phyloP scores from a whole-genome alignment of 2,329 filamentous ascomycete species.

The Ceratocystis variospora region DNA sequence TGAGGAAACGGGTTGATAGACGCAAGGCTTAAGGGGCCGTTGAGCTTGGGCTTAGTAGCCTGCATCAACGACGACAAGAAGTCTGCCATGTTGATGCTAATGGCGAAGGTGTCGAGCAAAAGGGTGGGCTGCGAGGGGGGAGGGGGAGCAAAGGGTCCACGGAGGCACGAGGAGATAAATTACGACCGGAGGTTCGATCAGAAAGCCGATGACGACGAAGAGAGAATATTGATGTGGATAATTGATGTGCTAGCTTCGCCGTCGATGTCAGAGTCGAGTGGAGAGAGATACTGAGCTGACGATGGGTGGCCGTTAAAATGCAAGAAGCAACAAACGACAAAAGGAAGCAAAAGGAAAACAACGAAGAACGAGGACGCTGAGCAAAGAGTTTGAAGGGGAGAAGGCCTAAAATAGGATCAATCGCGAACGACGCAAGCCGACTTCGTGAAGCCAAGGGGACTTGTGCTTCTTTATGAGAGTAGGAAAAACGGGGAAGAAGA shows the following conservation, averaged over 20 bases:
- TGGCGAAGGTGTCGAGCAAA: neutral
- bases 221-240: neutral
- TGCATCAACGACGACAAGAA: constrained; percentile 28
- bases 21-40: constrained; percentile 31
- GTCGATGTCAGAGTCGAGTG: neutral
- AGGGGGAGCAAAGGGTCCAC: neutral
- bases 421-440: constrained; percentile 14
- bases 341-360: neutral
- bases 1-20: constrained; percentile 32
- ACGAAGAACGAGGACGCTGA: constrained; percentile 11
- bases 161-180: neutral
- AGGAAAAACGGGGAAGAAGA: neutral
- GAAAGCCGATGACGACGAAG: neutral
- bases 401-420: constrained; percentile 17
- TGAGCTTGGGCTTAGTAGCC: constrained; percentile 30
- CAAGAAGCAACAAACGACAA: neutral
- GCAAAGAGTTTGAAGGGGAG: neutral
- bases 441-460: constrained; percentile 14
- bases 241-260: neutral
- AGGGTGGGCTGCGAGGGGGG: neutral
- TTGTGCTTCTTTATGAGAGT: constrained; percentile 13
- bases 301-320: neutral
- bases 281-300: neutral
- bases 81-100: constrained; percentile 26
- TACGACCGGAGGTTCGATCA: neutral